Evolutionary conservation across 345 rosid genomes (phyloP).

Genomic region (Gossypium longicalyx): DNA sequence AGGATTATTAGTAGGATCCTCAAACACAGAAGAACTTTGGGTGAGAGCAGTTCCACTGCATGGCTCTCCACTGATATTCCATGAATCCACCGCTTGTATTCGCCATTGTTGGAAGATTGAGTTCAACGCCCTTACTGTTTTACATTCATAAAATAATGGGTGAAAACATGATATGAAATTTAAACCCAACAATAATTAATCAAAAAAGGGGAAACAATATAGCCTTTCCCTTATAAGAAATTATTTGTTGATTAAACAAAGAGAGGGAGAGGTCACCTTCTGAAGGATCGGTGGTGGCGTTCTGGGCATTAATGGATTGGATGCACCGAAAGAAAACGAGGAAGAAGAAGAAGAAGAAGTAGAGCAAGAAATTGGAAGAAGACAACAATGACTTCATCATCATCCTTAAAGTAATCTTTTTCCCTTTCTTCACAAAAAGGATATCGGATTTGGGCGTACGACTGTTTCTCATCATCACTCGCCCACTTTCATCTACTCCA

Average conservation of each 20-base stretch:
- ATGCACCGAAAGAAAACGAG: not conserved
- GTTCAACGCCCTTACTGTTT: slow-evolving; percentile 38
- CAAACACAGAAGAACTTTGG: slow-evolving; percentile 16
- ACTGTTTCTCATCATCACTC: no score
- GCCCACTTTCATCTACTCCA: no score
- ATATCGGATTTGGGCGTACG: no score
- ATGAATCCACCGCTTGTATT: slow-evolving; percentile 19
- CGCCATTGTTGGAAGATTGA: slow-evolving; percentile 44
- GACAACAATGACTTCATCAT: not conserved
- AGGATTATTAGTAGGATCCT: slow-evolving; percentile 26
- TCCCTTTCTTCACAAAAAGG: no score
- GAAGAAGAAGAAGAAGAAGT: not conserved
- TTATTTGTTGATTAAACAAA: no score
- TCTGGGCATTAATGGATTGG: not conserved
- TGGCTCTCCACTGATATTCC: slow-evolving; percentile 50
- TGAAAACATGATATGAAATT: not conserved
- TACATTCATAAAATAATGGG: not conserved
- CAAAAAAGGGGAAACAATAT: no score
- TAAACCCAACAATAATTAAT: no score
- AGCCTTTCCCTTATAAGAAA: no score
- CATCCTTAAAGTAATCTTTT: no score
- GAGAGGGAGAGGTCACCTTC: not conserved
- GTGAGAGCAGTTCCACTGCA: slow-evolving; percentile 45
- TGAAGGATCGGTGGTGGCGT: not conserved
- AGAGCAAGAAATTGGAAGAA: not conserved